phyloP scores from a whole-genome alignment of 371 early-diverging fungal species.

The Nosema muscidifuracis region DNA sequence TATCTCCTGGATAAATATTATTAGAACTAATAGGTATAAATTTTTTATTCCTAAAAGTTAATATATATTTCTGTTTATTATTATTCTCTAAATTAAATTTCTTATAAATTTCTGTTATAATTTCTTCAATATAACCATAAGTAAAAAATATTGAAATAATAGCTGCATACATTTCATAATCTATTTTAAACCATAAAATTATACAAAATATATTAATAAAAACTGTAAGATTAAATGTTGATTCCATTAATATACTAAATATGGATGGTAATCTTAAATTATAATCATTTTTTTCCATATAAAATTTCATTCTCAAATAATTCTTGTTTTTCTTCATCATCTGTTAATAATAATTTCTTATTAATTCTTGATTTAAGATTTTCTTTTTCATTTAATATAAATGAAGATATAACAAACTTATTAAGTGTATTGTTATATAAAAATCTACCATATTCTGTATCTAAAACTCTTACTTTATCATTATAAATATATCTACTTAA shows the following conservation, averaged over 20 bases:
- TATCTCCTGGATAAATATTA: slow-evolving; percentile 54
- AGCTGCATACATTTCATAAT: slow-evolving; percentile 51
- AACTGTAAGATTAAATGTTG: slow-evolving; percentile 27
- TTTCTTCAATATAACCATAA: slow-evolving; percentile 36
- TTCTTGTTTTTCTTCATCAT: slow-evolving; percentile 30
- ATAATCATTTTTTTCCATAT: slow-evolving; percentile 51
- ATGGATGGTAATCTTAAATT: neutral
- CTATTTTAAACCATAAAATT: slow-evolving; percentile 42
- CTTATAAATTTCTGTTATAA: slow-evolving; percentile 29
- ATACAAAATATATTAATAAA: slow-evolving; percentile 50
- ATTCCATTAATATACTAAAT: slow-evolving; percentile 28
- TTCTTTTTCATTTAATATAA: neutral
- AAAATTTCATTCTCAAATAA: slow-evolving; percentile 47
- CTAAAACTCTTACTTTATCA: slow-evolving; percentile 20
- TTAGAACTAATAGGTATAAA: slow-evolving; percentile 18
- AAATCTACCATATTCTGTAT: slow-evolving; percentile 8
- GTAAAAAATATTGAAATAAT: slow-evolving; percentile 44
- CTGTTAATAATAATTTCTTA: neutral
- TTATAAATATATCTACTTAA: neutral
- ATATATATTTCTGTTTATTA: slow-evolving; percentile 10
- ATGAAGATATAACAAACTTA: slow-evolving; percentile 15
- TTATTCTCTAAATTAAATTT: slow-evolving; percentile 30
- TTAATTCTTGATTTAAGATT: slow-evolving; percentile 1
- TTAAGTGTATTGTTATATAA: slow-evolving; percentile 13
- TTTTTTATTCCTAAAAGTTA: slow-evolving; percentile 35